These are phyloP conservation scores for Pseudogymnoascus sp. DNA, from an alignment of 2,329 filamentous ascomycete species.

Conservation along the genomic window DNA sequence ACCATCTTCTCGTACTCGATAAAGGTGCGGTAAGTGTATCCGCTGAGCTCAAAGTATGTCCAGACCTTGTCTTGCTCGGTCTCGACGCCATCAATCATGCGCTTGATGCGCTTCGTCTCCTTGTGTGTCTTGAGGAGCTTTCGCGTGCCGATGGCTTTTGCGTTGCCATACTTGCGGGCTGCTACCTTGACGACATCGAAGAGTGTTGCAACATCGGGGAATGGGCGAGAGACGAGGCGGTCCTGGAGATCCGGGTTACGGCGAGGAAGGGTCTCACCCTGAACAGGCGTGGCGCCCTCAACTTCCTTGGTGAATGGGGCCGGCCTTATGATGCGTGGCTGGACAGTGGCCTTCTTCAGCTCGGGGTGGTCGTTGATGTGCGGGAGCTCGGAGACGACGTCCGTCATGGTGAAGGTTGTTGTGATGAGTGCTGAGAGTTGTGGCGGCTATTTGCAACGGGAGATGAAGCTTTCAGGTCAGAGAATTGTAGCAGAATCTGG, in stretches of 20 bases:
- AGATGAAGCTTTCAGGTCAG: not conserved
- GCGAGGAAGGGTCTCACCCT: constrained; percentile 63
- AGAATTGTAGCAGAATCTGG: not conserved
- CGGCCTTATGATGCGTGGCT: constrained; percentile 29
- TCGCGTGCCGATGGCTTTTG: constrained; percentile 60
- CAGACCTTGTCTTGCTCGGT: constrained; percentile 77
- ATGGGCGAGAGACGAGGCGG: constrained; percentile 44
- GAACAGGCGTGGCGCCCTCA: constrained; percentile 44
- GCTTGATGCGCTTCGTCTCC: constrained; percentile 58
- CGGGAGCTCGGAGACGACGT: constrained; percentile 3
- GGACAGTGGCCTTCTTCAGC: constrained; percentile 25
- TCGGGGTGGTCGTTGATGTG: not conserved
- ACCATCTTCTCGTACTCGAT: constrained; percentile 66
- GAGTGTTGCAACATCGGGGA: constrained; percentile 56
- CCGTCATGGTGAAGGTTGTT: constrained; percentile 8
- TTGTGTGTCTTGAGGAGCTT: constrained; percentile 68
- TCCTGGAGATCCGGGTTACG: constrained; percentile 50
- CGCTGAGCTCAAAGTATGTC: constrained; percentile 78
- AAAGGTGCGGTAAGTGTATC: constrained; percentile 70
- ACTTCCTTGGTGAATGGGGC: constrained; percentile 53
- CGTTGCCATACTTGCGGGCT: constrained; percentile 56
- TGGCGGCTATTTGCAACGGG: not conserved
- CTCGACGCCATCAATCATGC: constrained; percentile 73
- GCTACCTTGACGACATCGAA: constrained; percentile 67
- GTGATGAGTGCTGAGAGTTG: not conserved